Base-by-base conservation (phyloP, 768 basidiomycete genomes). In the Boletus insuetus region DNA sequence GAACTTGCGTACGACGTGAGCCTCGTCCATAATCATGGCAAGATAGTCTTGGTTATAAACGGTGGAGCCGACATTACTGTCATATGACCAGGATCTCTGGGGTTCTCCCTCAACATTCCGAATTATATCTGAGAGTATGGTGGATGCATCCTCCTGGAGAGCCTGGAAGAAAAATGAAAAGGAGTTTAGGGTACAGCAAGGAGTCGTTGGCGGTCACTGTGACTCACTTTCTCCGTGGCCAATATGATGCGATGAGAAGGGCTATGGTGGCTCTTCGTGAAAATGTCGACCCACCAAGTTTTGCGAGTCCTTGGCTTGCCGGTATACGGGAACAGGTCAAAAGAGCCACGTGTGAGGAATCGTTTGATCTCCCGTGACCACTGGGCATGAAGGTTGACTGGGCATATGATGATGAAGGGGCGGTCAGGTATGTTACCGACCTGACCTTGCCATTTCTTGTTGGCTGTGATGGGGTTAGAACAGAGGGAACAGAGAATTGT, bases 311-410 rank as follows among this genome's bases (percentile, higher is more conserved):
- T 1, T 0, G 34, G 20, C 41, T 55, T 55, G 1, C 54, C 54
- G 0, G 14, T 35, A 4, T 59, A 59, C 0, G 58, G 58, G 2
- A 59, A 49, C 0, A 59, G 0, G n/a, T 59, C 42, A 13, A 59
- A 56, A 1, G 39, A 8, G 0, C 7, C 14, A 0, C 29, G 13
- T 19, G 17, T 26, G 1, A 56, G 45, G 24, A 56, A 59, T 3
- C 51, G 34, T 39, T 39, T 9, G 0, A 60, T 35, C 16, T 60
- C 56, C 0, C 19, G 2, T 0, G 13, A 12, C 56, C 56, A 60
- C 5, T 60, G 59, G 7, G 22, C 11, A 9, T 41, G 52, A 0
- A 60, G 49, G 6, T 51, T 60, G 1, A 51, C 49, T 0, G 46
- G 56, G 12, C 55, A 51, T 0, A 45, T 2, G 1, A 60, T 48